A percentile compares a stretch with the other conserved stretches of the same genome.
Conservation (phyloP, 179 eudicot genomes). For the Silene noctiflora region DNA sequence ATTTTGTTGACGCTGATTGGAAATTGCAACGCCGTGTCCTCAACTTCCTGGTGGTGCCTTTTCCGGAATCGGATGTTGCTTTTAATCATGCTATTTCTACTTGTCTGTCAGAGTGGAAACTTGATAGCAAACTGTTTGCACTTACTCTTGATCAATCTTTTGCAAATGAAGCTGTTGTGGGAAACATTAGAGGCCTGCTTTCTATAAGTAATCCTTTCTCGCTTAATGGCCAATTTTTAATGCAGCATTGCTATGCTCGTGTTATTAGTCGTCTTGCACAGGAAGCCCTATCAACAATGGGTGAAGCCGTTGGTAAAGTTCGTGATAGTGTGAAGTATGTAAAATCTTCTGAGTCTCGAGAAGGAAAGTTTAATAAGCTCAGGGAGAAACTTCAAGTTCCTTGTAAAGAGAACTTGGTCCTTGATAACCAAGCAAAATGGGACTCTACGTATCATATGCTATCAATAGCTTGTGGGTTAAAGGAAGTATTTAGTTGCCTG, state of each 20-base stretch:
- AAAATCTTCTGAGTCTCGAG: conserved; percentile 30
- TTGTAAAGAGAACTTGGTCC: conserved; percentile 31
- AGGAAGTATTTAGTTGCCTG: conserved; percentile 45
- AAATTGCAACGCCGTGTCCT: conserved; percentile 37
- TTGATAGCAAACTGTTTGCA: conserved; percentile 46
- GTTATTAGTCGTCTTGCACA: conserved; percentile 35
- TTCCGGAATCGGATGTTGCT: conserved; percentile 42
- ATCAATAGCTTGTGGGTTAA: conserved; percentile 42
- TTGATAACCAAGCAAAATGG: conserved; percentile 41
- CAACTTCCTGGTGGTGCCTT: conserved; percentile 40
- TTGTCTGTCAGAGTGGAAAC: conserved; percentile 45
- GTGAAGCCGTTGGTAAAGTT: conserved; percentile 34
- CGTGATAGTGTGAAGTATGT: conserved; percentile 47
- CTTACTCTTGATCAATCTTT: conserved; percentile 45
- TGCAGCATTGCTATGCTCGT: conserved; percentile 45
- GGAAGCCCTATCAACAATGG: conserved; percentile 30
- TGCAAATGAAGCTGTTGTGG: conserved; percentile 34
- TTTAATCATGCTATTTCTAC: conserved; percentile 44
- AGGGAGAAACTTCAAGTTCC: conserved; percentile 42
- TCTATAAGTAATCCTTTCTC: conserved; percentile 32
- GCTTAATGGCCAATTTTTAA: conserved; percentile 37
- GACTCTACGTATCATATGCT: conserved; percentile 52
- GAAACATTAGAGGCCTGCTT: conserved; percentile 40
- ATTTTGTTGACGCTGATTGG: conserved; percentile 48
- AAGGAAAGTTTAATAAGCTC: conserved; percentile 30